phyloP scores from a whole-genome alignment of 805 yeast genomes.

The Nakazawaea pomicola region DNA sequence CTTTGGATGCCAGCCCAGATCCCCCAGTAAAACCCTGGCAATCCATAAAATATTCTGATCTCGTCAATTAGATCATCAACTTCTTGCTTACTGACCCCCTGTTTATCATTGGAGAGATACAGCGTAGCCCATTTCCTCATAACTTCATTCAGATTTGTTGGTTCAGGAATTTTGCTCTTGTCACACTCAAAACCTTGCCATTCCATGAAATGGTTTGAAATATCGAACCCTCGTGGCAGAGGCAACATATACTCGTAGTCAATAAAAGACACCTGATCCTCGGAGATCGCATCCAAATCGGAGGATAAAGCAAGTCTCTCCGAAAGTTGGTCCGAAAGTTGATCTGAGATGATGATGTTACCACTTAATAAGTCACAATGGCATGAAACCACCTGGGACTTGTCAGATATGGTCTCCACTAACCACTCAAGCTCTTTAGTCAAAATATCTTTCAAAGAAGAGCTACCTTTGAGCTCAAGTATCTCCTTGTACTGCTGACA shows the following conservation, averaged over 20 bases:
- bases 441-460: slow-evolving; percentile 31
- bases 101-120: slow-evolving; percentile 35
- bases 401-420: slow-evolving; percentile 29
- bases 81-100: slow-evolving; percentile 16
- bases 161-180: slow-evolving; percentile 51
- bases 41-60: slow-evolving; percentile 58
- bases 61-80: slow-evolving; percentile 48
- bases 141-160: slow-evolving; percentile 34
- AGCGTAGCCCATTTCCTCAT: slow-evolving; percentile 55
- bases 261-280: slow-evolving; percentile 50
- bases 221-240: slow-evolving; percentile 70
- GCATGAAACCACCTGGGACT: slow-evolving; percentile 55
- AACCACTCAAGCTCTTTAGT: slow-evolving; percentile 54
- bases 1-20: slow-evolving; percentile 78
- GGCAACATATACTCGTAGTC: slow-evolving; percentile 72
- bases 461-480: slow-evolving; percentile 14
- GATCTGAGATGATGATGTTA: slow-evolving; percentile 57
- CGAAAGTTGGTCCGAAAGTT: slow-evolving; percentile 17
- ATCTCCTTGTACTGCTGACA: slow-evolving; percentile 30
- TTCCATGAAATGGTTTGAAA: slow-evolving; percentile 70
- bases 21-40: slow-evolving; percentile 86
- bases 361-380: slow-evolving; percentile 77
- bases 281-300: slow-evolving; percentile 11
- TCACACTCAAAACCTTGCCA: slow-evolving; percentile 83
- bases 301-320: not conserved